Conservation (phyloP, 2,329 filamentous ascomycete species). For the Trichocomaceae sp. region DNA sequence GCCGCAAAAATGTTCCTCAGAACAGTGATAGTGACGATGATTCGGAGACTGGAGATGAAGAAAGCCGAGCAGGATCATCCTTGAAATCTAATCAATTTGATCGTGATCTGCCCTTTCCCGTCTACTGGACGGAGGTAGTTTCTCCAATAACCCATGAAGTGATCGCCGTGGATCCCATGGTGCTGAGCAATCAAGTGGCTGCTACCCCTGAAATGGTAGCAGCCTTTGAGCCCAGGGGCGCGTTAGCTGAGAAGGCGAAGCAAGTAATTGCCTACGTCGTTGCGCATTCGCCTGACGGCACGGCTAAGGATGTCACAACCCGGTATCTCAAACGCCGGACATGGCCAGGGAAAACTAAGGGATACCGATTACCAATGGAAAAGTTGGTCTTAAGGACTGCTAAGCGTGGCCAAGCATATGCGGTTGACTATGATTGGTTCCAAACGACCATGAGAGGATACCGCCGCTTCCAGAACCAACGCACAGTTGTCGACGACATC, state of each 20-base stretch:
- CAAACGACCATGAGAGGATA: conserved; percentile 72
- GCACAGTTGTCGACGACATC: conserved; percentile 66
- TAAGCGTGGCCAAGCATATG: conserved; percentile 49
- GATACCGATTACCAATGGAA: conserved; percentile 67
- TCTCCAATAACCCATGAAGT: conserved; percentile 75
- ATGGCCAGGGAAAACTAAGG: conserved; percentile 85
- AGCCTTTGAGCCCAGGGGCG: conserved; percentile 74
- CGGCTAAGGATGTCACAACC: conserved; percentile 89
- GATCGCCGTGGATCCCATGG: conserved; percentile 69
- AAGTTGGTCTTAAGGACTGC: conserved; percentile 74
- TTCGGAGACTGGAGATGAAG: conserved; percentile 11
- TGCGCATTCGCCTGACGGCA: conserved; percentile 73
- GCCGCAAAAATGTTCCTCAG: conserved; percentile 15
- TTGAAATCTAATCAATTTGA: conserved; percentile 52
- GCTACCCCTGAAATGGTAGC: conserved; percentile 66
- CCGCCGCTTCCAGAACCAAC: conserved; percentile 43
- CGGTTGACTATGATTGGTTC: conserved; percentile 85
- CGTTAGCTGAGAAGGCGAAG: conserved; percentile 74
- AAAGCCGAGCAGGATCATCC: conserved; percentile 9
- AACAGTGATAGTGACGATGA: background rate
- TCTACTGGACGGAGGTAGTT: conserved; percentile 88
- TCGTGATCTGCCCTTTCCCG: conserved; percentile 70
- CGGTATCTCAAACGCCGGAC: conserved; percentile 77
- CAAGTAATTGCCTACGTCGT: conserved; percentile 88
- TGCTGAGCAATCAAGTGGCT: conserved; percentile 60